A percentile compares a stretch with the other conserved stretches of the same genome.
phyloP scores from a whole-genome alignment of 2,329 filamentous ascomycete genomes.

The Trichoderma sp. region DNA sequence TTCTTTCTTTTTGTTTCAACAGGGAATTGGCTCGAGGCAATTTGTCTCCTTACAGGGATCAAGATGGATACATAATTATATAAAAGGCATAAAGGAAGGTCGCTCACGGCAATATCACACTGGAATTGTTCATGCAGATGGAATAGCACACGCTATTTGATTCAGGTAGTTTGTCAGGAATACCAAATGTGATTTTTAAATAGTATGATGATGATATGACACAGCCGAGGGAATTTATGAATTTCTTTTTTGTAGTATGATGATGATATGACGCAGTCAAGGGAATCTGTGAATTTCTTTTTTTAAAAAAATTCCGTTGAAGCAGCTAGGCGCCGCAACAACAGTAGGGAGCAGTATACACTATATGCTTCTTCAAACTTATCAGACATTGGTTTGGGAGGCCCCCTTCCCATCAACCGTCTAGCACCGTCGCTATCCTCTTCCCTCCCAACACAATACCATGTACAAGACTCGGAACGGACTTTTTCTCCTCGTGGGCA shows the following conservation, averaged over 20 bases:
- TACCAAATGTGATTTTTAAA: neutral
- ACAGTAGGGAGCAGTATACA: slow-evolving; percentile 20
- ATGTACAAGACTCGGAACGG: slow-evolving; percentile 36
- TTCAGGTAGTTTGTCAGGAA: neutral
- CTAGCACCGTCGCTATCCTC: slow-evolving; percentile 30
- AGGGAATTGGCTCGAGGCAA: neutral
- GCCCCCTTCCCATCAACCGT: slow-evolving; percentile 26
- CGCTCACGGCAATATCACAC: neutral
- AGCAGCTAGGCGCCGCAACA: neutral
- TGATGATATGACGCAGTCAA: neutral
- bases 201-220: neutral
- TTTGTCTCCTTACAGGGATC: neutral
- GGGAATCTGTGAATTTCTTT: neutral
- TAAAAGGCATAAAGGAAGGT: neutral
- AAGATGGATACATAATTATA: slow-evolving; percentile 3
- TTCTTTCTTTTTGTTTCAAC: neutral
- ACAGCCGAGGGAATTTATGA: neutral
- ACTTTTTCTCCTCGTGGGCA: neutral
- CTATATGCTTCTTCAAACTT: slow-evolving; percentile 27
- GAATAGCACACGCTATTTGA: slow-evolving; percentile 1
- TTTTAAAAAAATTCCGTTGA: slow-evolving; percentile 1
- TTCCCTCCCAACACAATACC: slow-evolving; percentile 30
- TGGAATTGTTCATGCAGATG: neutral
- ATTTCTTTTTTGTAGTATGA: neutral
- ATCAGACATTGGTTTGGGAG: slow-evolving; percentile 33